Conservation (phyloP, 441 rosid genomes). For the Arabidopsis hybrid region DNA sequence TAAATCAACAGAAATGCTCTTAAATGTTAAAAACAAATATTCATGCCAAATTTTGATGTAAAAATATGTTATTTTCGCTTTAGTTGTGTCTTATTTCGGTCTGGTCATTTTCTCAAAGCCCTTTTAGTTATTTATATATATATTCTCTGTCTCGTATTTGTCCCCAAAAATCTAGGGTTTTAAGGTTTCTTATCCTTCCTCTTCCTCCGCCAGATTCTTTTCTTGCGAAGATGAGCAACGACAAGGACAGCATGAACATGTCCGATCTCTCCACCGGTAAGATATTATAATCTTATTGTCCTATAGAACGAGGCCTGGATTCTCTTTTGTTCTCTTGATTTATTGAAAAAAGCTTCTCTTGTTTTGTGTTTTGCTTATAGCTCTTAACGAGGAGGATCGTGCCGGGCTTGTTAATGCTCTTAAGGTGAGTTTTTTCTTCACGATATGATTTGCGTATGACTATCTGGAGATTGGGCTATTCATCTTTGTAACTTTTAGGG, state of each 20-base stretch:
- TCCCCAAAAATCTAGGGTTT: constrained; percentile 61
- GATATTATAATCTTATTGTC: background rate
- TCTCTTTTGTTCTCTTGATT: background rate
- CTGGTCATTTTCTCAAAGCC: constrained; percentile 33
- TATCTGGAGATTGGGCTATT: background rate
- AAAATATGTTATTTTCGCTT: constrained; percentile 15
- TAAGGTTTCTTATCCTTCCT: constrained; percentile 35
- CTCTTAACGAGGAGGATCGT: constrained; percentile 70
- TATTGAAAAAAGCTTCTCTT: constrained; percentile 2
- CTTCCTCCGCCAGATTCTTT: constrained; percentile 33
- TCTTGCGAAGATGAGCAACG: constrained; percentile 61
- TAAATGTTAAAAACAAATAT: background rate
- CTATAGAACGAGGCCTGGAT: constrained; percentile 2
- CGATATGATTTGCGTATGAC: background rate
- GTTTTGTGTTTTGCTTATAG: constrained; percentile 42
- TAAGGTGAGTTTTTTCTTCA: constrained; percentile 52
- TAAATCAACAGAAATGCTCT: too few species aligned
- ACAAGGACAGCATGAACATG: constrained; percentile 65
- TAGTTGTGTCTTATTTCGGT: constrained; percentile 34
- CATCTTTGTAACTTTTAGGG: background rate
- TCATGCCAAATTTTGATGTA: background rate
- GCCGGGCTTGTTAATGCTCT: constrained; percentile 75
- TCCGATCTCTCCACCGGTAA: constrained; percentile 76
- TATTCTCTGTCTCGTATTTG: background rate
- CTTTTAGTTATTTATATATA: background rate